Evolutionary conservation across 2,329 filamentous ascomycete species (phyloP).

Genomic region (Ascochyta lentis): DNA sequence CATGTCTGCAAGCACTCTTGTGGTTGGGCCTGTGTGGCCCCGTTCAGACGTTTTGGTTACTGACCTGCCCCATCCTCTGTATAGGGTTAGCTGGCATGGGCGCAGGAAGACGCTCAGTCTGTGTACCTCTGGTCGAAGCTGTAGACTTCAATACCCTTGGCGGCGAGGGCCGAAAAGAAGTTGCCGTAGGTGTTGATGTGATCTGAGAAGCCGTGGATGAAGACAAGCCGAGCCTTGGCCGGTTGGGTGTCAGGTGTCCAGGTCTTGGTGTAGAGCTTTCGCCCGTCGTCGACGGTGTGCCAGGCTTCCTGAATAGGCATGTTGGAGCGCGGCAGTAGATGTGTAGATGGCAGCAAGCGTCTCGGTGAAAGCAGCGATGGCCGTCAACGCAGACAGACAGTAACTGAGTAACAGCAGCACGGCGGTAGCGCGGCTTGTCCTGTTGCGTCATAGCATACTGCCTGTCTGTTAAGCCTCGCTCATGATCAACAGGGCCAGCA

Average conservation of each 20-base stretch:
- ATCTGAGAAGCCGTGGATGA: slow-evolving; percentile 86
- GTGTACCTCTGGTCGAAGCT: slow-evolving; percentile 76
- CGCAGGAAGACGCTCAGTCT: background rate
- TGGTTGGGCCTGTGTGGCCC: slow-evolving; percentile 77
- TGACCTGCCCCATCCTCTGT: slow-evolving; percentile 81
- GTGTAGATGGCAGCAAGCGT: background rate
- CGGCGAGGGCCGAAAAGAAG: slow-evolving; percentile 74
- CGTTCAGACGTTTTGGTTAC: slow-evolving; percentile 66
- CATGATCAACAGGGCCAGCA: slow-evolving; percentile 9
- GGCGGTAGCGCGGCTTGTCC: slow-evolving; percentile 10
- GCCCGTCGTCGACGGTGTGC: slow-evolving; percentile 59
- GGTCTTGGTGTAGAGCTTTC: slow-evolving; percentile 66
- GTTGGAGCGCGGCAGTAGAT: background rate
- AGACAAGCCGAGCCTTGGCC: slow-evolving; percentile 74
- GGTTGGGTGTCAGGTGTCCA: slow-evolving; percentile 63
- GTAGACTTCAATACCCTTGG: slow-evolving; percentile 75
- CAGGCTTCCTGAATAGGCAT: slow-evolving; percentile 59
- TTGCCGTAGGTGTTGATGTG: slow-evolving; percentile 73
- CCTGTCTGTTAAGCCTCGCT: slow-evolving; percentile 12
- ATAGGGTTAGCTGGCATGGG: slow-evolving; percentile 15
- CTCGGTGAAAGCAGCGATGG: no score
- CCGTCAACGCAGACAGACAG: no score
- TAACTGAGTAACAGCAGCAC: background rate
- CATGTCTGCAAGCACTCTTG: slow-evolving; percentile 77
- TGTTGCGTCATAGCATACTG: slow-evolving; percentile 15